A percentile compares a stretch with the other conserved stretches of the same genome.
Conservation (phyloP, 192 early-diverging fungal genomes). For the Coemansia brasiliensis region DNA sequence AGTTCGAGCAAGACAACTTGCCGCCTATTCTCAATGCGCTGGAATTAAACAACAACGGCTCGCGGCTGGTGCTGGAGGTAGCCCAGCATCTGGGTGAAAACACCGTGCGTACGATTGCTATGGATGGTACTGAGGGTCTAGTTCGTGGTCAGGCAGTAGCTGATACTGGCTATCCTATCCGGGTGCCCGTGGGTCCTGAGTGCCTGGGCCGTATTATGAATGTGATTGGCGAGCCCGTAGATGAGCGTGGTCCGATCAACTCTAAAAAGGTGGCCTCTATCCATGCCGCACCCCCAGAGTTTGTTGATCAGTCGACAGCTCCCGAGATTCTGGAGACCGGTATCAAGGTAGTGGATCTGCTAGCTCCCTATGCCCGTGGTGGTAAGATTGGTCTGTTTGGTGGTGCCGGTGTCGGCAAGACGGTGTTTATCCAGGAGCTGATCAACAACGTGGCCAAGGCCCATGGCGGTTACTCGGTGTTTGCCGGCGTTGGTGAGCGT, state of each 20-base stretch:
- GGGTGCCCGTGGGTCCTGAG: conserved; percentile 89
- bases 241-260: conserved; percentile 95
- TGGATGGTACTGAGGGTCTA: conserved; percentile 99
- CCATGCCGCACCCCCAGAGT: conserved; percentile 90
- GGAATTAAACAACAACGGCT: conserved; percentile 80
- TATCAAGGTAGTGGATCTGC: conserved; percentile 98
- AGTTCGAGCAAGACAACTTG: conserved; percentile 85
- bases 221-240: conserved; percentile 98
- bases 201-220: conserved; percentile 98
- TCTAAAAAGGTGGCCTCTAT: conserved; percentile 85
- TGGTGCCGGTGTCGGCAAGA: conserved; percentile 99
- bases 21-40: conserved; percentile 96
- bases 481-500: conserved; percentile 98
- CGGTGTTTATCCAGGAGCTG: conserved; percentile 98
- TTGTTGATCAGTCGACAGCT: conserved; percentile 92
- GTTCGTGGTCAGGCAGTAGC: conserved; percentile 92
- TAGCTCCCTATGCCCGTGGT: conserved; percentile 95
- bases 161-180: conserved; percentile 93
- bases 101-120: conserved; percentile 98
- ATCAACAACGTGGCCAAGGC: conserved; percentile 99
- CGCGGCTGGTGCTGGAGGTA: conserved; percentile 92
- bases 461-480: conserved; percentile 98
- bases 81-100: conserved; percentile 97
- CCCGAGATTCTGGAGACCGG: conserved; percentile 96
- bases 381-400: conserved; percentile 99